Base-by-base conservation (phyloP, 2,329 filamentous ascomycete genomes). In the Aspergillus latus region DNA sequence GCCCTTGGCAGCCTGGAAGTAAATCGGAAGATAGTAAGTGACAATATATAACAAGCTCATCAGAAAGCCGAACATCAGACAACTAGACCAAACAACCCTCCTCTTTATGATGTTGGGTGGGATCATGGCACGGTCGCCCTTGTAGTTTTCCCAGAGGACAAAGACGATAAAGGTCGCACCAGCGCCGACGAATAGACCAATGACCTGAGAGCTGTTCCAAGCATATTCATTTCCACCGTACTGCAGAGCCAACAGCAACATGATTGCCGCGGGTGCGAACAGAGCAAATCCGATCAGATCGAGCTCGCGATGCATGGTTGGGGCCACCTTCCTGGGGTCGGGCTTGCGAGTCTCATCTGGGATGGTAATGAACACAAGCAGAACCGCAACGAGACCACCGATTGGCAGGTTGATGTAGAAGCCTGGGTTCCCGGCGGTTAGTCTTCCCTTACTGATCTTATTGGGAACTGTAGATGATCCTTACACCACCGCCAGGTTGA, bases 151-250 rank as follows among this genome's bases (percentile, higher is more conserved):
- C 59, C 61, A 63, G 3, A 43, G 9, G 0, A 56, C 15, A 16
- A 62, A 62, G 5, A 56, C 37, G 1, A 56, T 13, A 2, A 54
- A 59, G 3, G 61, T 60, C 7, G 43, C 36, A 1, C 56, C 50
- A 1, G 67, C 62, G 0, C 61, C 59, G 52, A 68, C 54, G 11
- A 75, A 68, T 67, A 84, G 76, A 21, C 74, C 66, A 1, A 66
- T 80, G 15, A 9, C 75, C 68, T 68, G 73, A 1, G 59, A 40
- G 29, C 56, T 76, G 53, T 67, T 72, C 83, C 82, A 85, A 4
- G 81, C 48, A 52, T 81, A 79, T 29, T 77, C 67, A 37, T 77
- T 72, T 6, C 83, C 83, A 8, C 82, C 83, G 78, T 80, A 85
- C 62, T 85, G 78, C 39, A 85, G 71, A 5, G 43, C 43, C n/a